Percentiles rank a stretch among this genome's conserved stretches.
Evolutionary conservation across 192 early-diverging fungal species (phyloP).

Genomic region (Powellomyces hirtus): DNA sequence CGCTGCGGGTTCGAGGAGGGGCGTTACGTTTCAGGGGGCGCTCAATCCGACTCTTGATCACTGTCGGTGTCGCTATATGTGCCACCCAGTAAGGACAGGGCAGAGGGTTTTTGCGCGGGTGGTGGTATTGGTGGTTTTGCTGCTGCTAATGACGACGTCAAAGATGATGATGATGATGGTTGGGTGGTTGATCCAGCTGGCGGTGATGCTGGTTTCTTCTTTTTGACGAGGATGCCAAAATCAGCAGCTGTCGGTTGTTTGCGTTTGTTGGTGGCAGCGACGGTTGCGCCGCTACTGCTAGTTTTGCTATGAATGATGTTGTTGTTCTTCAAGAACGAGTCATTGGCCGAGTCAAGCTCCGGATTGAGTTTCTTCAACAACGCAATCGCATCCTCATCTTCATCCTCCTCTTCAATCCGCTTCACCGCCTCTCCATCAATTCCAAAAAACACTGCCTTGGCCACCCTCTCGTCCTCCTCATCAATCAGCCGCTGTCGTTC

Average conservation of each 20-base stretch:
- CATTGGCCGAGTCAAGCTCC: neutral
- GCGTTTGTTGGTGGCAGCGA: neutral
- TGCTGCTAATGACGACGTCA: neutral
- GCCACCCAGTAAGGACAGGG: conserved; percentile 12
- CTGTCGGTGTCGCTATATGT: conserved; percentile 18
- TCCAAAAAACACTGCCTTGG: conserved; percentile 58
- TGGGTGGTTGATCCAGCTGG: neutral
- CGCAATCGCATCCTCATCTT: neutral
- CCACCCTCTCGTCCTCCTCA: conserved; percentile 64
- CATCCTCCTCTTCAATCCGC: conserved; percentile 52
- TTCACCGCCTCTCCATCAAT: conserved; percentile 66
- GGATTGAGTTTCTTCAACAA: neutral
- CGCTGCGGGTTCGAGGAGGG: no score
- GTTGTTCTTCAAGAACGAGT: neutral
- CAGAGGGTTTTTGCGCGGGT: neutral
- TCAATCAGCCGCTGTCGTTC: conserved; percentile 38
- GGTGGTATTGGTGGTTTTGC: neutral
- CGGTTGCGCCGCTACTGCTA: no score
- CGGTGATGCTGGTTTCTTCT: conserved; percentile 1
- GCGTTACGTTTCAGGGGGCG: no score
- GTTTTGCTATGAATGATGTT: no score
- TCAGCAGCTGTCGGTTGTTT: neutral
- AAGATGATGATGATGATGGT: no score
- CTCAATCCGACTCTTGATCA: neutral
- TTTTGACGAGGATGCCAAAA: conserved; percentile 20